Conservation (phyloP, 495 filamentous ascomycete genomes). For the Tuber brumale region DNA sequence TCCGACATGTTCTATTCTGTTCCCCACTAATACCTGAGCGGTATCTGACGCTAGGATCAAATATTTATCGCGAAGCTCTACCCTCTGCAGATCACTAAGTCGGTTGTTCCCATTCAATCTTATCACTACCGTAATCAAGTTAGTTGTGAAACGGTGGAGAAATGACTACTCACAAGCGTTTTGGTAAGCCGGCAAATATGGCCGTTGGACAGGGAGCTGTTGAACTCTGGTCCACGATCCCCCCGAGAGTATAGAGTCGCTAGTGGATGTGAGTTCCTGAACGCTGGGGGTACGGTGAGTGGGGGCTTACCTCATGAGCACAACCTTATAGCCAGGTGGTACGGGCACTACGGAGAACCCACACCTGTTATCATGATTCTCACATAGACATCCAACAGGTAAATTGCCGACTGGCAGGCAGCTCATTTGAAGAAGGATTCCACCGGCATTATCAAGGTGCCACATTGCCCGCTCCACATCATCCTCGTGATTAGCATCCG, state of each 20-base stretch:
- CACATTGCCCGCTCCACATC: constrained; percentile 14
- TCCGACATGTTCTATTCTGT: neutral
- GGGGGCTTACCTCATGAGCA: constrained; percentile 25
- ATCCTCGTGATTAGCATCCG: neutral
- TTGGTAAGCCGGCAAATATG: neutral
- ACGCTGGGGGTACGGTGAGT: neutral
- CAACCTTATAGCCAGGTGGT: constrained; percentile 7
- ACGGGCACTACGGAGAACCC: constrained; percentile 16
- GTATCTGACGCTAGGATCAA: neutral
- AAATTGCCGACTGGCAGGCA: neutral
- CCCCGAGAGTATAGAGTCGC: neutral
- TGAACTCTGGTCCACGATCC: neutral
- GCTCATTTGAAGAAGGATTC: constrained; percentile 13
- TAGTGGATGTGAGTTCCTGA: neutral
- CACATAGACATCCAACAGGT: neutral
- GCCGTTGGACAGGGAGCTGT: neutral
- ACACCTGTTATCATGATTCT: neutral
- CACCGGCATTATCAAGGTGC: constrained; percentile 30
- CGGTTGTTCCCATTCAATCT: neutral
- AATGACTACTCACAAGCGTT: neutral
- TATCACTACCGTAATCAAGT: neutral
- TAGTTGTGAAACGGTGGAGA: neutral
- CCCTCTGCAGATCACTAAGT: neutral
- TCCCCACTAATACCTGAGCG: neutral
- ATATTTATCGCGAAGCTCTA: constrained; percentile 1